Percentiles rank a stretch among this genome's conserved stretches.
Conservation (phyloP, 306 rosid species). For the Sphenostylis stenocarpa region DNA sequence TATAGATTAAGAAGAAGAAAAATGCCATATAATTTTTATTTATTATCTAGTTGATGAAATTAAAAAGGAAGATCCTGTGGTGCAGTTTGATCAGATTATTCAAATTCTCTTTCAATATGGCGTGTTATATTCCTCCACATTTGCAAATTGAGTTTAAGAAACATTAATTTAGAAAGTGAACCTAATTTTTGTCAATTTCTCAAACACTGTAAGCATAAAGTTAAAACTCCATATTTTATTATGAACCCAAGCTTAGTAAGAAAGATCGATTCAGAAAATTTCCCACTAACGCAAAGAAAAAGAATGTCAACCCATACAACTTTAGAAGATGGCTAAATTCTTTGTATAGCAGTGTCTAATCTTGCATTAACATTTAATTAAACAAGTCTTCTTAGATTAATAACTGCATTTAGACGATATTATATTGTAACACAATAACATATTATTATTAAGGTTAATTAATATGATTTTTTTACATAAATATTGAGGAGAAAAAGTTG, state of each 20-base stretch:
- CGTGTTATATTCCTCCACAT: slow-evolving; percentile 48
- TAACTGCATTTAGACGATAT: too few species aligned
- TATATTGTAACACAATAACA: too few species aligned
- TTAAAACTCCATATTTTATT: neutral
- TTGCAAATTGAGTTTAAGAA: slow-evolving; percentile 41
- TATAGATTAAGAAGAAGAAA: neutral
- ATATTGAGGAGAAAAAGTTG: too few species aligned
- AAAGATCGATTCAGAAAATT: neutral
- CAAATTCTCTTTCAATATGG: slow-evolving; percentile 64
- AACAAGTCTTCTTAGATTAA: too few species aligned
- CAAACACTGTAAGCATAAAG: slow-evolving; percentile 42
- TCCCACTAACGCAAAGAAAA: neutral
- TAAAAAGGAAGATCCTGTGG: slow-evolving; percentile 52
- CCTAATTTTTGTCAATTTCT: slow-evolving; percentile 50
- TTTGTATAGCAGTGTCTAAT: neutral
- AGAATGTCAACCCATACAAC: neutral
- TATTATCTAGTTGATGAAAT: slow-evolving; percentile 44
- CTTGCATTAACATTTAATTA: too few species aligned
- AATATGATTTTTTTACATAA: too few species aligned
- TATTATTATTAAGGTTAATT: too few species aligned
- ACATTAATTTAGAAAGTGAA: slow-evolving; percentile 24
- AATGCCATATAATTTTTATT: neutral
- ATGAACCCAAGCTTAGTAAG: neutral
- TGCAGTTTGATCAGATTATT: slow-evolving; percentile 62
- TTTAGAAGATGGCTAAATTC: neutral